Evolutionary conservation across 306 rosid species (phyloP).

Genomic region (Sicyos baderoa): DNA sequence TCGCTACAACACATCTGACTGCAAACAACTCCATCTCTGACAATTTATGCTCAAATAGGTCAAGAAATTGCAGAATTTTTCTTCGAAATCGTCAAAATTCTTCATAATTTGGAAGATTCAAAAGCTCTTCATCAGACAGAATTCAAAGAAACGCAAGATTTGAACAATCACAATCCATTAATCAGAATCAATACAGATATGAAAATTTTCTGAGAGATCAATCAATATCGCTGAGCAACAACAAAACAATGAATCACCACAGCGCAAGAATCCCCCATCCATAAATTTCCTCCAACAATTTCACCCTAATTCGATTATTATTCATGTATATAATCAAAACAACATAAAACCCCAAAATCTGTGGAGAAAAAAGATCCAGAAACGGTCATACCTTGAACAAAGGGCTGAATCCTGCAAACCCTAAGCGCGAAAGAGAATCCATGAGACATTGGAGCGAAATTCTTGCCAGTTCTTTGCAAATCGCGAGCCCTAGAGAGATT

Average conservation of each 20-base stretch:
- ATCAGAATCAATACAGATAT: too few species aligned
- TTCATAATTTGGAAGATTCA: too few species aligned
- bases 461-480: background rate
- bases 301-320: background rate
- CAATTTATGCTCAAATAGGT: too few species aligned
- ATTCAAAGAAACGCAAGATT: too few species aligned
- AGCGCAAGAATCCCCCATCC: background rate
- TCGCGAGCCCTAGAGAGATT: background rate
- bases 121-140: too few species aligned
- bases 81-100: too few species aligned
- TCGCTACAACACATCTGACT: too few species aligned
- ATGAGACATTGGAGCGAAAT: background rate
- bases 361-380: background rate
- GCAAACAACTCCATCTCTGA: too few species aligned
- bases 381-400: background rate
- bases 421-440: background rate
- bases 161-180: too few species aligned
- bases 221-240: too few species aligned
- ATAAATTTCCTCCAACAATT: background rate
- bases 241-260: background rate
- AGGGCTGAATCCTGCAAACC: background rate
- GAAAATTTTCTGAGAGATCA: too few species aligned
- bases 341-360: background rate
- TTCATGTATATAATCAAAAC: background rate
- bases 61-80: too few species aligned